These are phyloP conservation scores for Salvia hispanica DNA, from an alignment of 257 asterid genomes.

Conservation along the genomic window DNA sequence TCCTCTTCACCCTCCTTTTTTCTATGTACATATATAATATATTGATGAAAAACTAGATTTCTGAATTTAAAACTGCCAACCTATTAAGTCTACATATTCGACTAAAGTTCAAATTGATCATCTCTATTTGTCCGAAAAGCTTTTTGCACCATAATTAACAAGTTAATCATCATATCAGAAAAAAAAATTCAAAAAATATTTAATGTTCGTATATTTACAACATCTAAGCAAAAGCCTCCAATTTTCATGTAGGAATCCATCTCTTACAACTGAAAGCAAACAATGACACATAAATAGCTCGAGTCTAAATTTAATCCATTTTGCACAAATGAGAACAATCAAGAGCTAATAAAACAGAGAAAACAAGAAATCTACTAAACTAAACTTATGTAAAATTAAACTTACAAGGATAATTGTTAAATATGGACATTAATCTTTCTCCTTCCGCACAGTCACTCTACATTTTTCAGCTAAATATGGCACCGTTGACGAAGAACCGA, in stretches of 20 bases:
- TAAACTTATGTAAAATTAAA: constrained; percentile 17
- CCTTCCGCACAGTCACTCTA: constrained; percentile 18
- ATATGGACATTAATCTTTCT: background rate
- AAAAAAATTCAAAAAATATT: too few relatives aligned
- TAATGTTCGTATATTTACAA: too few relatives aligned
- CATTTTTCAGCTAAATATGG: constrained; percentile 26
- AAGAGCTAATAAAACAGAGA: constrained; percentile 2
- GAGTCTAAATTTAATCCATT: constrained; percentile 1
- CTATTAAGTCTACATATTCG: too few relatives aligned
- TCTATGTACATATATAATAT: too few relatives aligned
- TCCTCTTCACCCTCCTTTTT: too few relatives aligned
- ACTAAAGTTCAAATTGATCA: too few relatives aligned
- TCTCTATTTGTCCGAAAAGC: too few relatives aligned
- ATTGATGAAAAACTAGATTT: too few relatives aligned
- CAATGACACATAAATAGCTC: background rate
- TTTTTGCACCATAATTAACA: too few relatives aligned
- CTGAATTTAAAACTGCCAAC: too few relatives aligned
- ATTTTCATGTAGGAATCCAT: background rate
- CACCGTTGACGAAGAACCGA: constrained; percentile 19
- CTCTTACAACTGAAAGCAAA: background rate
- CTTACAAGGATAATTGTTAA: constrained; percentile 16
- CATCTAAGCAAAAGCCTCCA: background rate
- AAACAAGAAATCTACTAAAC: constrained; percentile 16
- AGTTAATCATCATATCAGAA: too few relatives aligned
- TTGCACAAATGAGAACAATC: constrained; percentile 10